Conservation (phyloP, 768 basidiomycete genomes). For the Lactarius evosmus region DNA sequence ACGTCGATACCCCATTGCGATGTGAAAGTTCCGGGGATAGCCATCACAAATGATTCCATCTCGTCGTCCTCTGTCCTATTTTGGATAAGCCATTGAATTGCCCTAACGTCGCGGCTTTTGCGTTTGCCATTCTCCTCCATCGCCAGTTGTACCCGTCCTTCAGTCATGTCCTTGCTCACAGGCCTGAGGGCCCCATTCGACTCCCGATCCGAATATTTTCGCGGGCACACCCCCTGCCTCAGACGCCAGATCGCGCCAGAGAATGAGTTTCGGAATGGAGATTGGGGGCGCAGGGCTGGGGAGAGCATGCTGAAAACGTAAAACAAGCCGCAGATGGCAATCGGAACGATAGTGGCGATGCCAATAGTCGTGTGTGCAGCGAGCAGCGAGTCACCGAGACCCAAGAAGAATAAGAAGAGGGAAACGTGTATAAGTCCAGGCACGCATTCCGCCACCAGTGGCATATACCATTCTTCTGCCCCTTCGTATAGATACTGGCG, state of each 20-base stretch:
- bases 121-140: neutral
- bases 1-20: neutral
- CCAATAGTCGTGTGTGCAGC: constrained; percentile 29
- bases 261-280: constrained; percentile 10
- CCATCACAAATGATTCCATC: neutral
- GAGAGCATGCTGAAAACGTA: constrained; percentile 20
- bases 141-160: neutral
- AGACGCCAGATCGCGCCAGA: constrained; percentile 12
- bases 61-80: neutral
- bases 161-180: neutral
- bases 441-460: constrained; percentile 41
- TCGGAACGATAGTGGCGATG: neutral
- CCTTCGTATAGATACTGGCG: constrained; percentile 39
- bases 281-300: constrained; percentile 6
- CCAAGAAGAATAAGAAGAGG: constrained; percentile 36
- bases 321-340: constrained; percentile 8
- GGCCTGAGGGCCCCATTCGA: neutral
- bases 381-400: constrained; percentile 40
- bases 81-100: neutral
- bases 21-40: neutral
- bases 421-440: constrained; percentile 50
- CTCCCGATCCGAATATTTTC: neutral
- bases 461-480: constrained; percentile 40
- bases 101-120: neutral
- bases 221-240: neutral